Conservation (phyloP, 2,329 filamentous ascomycete genomes). For the Paracoccidioides lutzii region DNA sequence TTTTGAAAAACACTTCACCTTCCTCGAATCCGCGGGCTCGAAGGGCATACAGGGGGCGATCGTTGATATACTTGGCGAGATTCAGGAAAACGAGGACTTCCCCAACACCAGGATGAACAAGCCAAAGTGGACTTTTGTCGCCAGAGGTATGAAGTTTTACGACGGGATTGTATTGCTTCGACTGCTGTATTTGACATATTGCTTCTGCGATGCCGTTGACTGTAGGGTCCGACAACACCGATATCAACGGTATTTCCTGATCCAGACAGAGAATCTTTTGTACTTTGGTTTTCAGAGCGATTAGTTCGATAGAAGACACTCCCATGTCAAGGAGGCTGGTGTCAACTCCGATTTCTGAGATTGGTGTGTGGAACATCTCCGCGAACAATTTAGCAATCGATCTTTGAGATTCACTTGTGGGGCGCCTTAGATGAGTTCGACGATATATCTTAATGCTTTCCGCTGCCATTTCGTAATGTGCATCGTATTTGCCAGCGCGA, state of each 20-base stretch:
- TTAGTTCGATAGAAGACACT: constrained; percentile 30
- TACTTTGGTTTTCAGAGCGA: constrained; percentile 27
- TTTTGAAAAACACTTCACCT: constrained; percentile 25
- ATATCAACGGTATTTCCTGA: constrained; percentile 26
- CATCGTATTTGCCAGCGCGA: constrained; percentile 19
- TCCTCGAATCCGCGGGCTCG: constrained; percentile 34
- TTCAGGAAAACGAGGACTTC: constrained; percentile 29
- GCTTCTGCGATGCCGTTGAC: constrained; percentile 17
- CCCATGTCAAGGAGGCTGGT: constrained; percentile 23
- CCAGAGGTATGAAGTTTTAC: constrained; percentile 18
- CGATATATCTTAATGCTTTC: constrained; percentile 7
- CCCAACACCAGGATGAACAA: constrained; percentile 28
- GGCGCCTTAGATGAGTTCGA: neutral
- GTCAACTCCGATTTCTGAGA: constrained; percentile 12
- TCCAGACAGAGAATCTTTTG: constrained; percentile 17
- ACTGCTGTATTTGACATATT: constrained; percentile 11
- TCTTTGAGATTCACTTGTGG: neutral
- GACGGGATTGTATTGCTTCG: constrained; percentile 20
- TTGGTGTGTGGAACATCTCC: neutral
- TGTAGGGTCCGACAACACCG: constrained; percentile 25
- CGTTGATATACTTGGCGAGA: constrained; percentile 20
- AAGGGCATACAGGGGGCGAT: constrained; percentile 37
- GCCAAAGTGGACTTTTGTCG: constrained; percentile 20
- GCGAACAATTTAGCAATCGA: neutral
- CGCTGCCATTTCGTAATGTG: constrained; percentile 7